Conservation (phyloP, 768 basidiomycete genomes). For the Daedaleopsis nitida region DNA sequence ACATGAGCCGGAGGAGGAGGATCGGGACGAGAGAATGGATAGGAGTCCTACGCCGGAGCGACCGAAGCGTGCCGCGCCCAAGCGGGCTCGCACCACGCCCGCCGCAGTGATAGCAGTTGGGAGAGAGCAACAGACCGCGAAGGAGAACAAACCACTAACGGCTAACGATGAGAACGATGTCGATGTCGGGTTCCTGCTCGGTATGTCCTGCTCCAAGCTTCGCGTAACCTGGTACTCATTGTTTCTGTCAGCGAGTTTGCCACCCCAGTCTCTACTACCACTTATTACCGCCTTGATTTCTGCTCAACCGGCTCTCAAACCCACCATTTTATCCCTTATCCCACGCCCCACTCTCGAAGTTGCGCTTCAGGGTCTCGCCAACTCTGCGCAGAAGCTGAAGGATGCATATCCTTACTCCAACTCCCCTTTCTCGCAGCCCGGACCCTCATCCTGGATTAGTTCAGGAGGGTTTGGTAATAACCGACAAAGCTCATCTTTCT, state of each 20-base stretch:
- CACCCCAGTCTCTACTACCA: conserved; percentile 74
- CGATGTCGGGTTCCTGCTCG: conserved; percentile 78
- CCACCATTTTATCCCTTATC: conserved; percentile 71
- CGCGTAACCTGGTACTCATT: conserved; percentile 13
- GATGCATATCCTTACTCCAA: conserved; percentile 86
- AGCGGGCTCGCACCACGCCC: conserved; percentile 57
- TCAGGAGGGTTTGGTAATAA: conserved; percentile 10
- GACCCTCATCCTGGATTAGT: conserved; percentile 34
- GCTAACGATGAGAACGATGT: conserved; percentile 60
- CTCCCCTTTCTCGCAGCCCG: conserved; percentile 35
- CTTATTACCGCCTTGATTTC: conserved; percentile 69
- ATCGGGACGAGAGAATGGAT: conserved; percentile 76
- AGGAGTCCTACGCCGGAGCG: conserved; percentile 84
- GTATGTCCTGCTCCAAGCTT: conserved; percentile 43
- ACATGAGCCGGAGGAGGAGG: conserved; percentile 69
- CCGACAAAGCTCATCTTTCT: conserved; percentile 6
- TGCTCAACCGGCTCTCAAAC: conserved; percentile 70
- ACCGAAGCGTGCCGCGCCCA: conserved; percentile 67
- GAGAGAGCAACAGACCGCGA: conserved; percentile 42
- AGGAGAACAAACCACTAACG: conserved; percentile 48
- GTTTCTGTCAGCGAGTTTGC: conserved; percentile 65
- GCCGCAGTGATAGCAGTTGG: conserved; percentile 27
- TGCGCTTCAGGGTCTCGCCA: conserved; percentile 66
- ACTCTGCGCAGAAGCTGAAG: conserved; percentile 70
- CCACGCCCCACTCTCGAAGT: conserved; percentile 83